Base-by-base conservation (phyloP, 768 basidiomycete genomes). In the Podaxis sp. region DNA sequence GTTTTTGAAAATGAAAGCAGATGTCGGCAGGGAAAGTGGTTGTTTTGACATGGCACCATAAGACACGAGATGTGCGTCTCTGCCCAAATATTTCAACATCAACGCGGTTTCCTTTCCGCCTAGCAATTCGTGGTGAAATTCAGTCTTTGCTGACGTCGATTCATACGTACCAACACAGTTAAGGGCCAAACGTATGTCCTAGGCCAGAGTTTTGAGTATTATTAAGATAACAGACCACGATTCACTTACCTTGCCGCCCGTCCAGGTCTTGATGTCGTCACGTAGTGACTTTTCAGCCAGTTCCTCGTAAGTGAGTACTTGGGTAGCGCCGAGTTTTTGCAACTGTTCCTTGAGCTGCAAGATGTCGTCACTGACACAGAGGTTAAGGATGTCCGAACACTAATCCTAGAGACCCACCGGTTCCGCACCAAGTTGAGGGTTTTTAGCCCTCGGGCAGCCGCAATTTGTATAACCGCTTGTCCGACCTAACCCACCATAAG, bases 1-100 rank as follows among this genome's bases (percentile, higher is more conserved):
- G 70, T 91, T 89, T 64, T 87, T 91, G 79, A 95, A 95, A 62
- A 95, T 93, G 73, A 91, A 88, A 21, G 86, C 75, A 0, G 89
- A 89, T 0, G 90, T 87, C 1, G 93, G 89, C 21, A 95, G 70
- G 1, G 85, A 81, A 16, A 95, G 71, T 0, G 93, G 91, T 55
- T 88, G 80, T 69, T 89, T 93, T 1, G 93, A 89, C 93, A 95
- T 95, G 4, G 90, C 92, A 28, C 93, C 93, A 57, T 95, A 95
- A 0, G 93, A 91, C 6, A 94, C 87, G 11, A 94, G 79, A 63
- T 90, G 88, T 2, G 88, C 85, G 64, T 88, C 75, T 46, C 77
- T 73, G 25, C 87, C 88, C 0, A 95, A 76, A 6, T 89, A 74
- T 53, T 84, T 80, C 1, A 82, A 78, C 90, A 94, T 91, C 5